Base-by-base conservation (phyloP, 495 filamentous ascomycete genomes). In the Patellaria atrata region DNA sequence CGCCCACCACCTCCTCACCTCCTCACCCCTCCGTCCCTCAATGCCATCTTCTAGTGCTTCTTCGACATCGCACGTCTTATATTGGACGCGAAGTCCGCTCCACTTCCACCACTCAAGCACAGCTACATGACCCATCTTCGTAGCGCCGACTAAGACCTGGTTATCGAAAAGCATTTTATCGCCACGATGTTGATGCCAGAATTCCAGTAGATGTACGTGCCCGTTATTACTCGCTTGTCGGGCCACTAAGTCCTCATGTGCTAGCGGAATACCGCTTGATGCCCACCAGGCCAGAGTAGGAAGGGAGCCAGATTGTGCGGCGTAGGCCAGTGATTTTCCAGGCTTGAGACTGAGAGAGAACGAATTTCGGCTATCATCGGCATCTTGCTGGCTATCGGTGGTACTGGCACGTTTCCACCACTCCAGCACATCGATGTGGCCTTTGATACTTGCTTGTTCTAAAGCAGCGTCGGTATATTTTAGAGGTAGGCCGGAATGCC, bases 11-110 rank as follows among this genome's bases (percentile, higher is more conserved):
- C 63, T 60, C 33, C 78, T 67, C 9, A 91, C 82, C 27, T 69
- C 70, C 27, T 68, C 66, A 42, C 35, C 68, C 58, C 21, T 45
- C 12, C 50, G 41, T 2, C 27, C 62, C 58, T 45, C 65, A 56
- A 39, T 75, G 66, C 3, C 79, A 49, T 93, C 85, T 53, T 94
- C 86, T 37, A 94, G 61, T 7, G 86, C 85, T 58, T 92, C 86
- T 53, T 94, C 85, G 42, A 94, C 83, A 60, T 93, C 83, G 44
- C 84, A 92, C 6, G 85, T 91, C 59, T 86, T 87, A 52, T 92
- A 94, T 55, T 93, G 83, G 9, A 93, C 84, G 8, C 64, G 60
- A 24, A 82, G 65, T 0, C 77, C 77, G 41, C 75, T 80, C 30
- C 60, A 56, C 40, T 78, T 79, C 86, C 86, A 94, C 85, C 85